Evolutionary conservation across 164 flowering plant genomes (phyloP), one percentile per base, ranked within the genome.

Genomic region (Brasenia schreberi): DNA sequence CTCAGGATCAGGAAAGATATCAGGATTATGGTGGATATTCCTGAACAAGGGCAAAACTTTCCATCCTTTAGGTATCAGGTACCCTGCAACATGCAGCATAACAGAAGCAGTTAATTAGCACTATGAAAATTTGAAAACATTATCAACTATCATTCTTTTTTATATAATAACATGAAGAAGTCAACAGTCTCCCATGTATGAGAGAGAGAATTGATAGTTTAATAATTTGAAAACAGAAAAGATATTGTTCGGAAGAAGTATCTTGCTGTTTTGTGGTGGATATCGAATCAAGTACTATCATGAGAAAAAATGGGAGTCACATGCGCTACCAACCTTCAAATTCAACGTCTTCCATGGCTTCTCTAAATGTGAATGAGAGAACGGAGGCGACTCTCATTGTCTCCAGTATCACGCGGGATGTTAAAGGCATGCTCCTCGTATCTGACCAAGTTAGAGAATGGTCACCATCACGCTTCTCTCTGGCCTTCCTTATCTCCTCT

Each of bases 61-160:
- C 98, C 98, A 94, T n/a, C 99, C 99, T 79, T 94, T 94, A 17
- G 99, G 99, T 27, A 94, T 91, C 1, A 87, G 79, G 71, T 87
- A 91, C 1, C 97, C 98, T 92, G 93, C 66, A 64, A n/a, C 7
- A 61, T 11, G 16, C 10, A 7, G 56, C 10, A 49, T 14, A 49
- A 49, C 4, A 14, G 16, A 49, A 9, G 27, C 27, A 23, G 56
- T 49, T 3, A 7, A 49, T 49, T 9, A 49, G 16, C 10, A 33
- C 39, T 33, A 33, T 3, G 39, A 33, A 33, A 33, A 33, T 33
- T 33, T 33, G 4, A 33, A 33, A 33, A 33, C 4, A 33, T 33
- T 33, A 33, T 1, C 39, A 33, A 33, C 39, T 33, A 33, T 33
- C 39, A 33, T 33, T 33, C 27, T 23, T 33, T 33, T 33, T 33